Base-by-base conservation (phyloP, 2,329 filamentous ascomycete genomes). In the Fusarium tuaranense region DNA sequence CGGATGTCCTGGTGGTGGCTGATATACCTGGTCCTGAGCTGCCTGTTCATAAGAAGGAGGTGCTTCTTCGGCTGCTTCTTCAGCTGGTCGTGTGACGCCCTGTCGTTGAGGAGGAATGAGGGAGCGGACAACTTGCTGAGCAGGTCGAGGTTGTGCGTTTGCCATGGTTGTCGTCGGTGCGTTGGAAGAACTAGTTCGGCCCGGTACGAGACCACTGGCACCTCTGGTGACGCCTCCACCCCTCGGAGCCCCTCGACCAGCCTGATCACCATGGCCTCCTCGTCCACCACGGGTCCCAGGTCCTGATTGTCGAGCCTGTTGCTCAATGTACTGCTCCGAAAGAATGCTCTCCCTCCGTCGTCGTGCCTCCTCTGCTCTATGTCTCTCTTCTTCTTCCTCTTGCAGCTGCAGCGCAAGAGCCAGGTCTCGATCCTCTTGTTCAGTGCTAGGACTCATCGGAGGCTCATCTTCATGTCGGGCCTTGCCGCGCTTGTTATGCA, bases 321-420 rank as follows among this genome's bases (percentile, higher is more conserved):
- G 90, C 75, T 93, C 90, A 67, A 95, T 93, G 74, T 88, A 93
- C 71, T 92, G 90, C 78, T 93, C 91, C 0, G 92, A 93, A 1
- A 94, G 86, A 67, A 90, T 85, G 65, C 90, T 91, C 81, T 95
- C 92, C n/a, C 90, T 87, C 13, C 87, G 86, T 9, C 92, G 88
- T 1, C 92, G 89, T 12, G 89, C 90, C 67, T 91, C 88, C 59
- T 91, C 88, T 60, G 90, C 88, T n/a, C 90, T 89, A 73, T 95
- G 91, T 16, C 91, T 89, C 78, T 95, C 92, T 73, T 98, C 95
- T 82, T 98, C 96, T 81, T 98, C 95, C 79, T 98, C 97, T 81
- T 98, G 96, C 1, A 98, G 88, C 80, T 98, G 97, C 8, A 99
- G 87, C 0, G 96, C 95, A 4, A 98, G 88, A 0, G 97, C 97